Base-by-base conservation (phyloP, 441 rosid species). In the Euphorbia celastroides region DNA sequence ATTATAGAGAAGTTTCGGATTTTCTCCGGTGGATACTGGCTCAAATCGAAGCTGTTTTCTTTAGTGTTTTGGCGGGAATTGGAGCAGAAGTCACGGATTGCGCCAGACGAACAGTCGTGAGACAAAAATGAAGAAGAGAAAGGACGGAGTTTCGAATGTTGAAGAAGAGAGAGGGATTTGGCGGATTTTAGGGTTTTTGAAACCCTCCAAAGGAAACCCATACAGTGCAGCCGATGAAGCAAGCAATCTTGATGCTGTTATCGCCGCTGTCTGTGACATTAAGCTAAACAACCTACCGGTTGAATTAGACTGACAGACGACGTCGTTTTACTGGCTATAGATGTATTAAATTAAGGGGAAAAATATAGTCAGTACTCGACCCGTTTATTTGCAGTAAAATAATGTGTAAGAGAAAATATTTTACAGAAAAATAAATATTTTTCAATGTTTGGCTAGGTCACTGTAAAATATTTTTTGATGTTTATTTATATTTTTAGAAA, bases 1-100 rank as follows among this genome's bases (percentile, higher is more conserved):
- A 91, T 93, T 20, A 93, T 93, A 20, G 99, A 93, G 80, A 93
- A 93, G 81, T 91, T 94, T 58, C 97, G 81, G 64, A 94, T 89
- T 77, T 80, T 85, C 60, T 89, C 97, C 16, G 84, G 66, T 1
- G 96, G 89, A 69, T 82, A 89, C 77, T 83, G 84, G 60, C 71
- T 85, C 84, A 93, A 80, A 86, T 90, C 98, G 27, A 87, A 66
- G 34, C 44, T 46, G 28, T 72, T 32, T 48, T 78, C 87, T 48
- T 71, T 80, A 30, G 67, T 61, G 65, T 62, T 72, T 31, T 78
- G 86, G 67, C 86, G 88, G 27, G 90, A 71, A 72, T 79, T 79
- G 26, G 88, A 82, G 75, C 87, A 87, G 63, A 76, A 84, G 20
- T 73, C 64, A 56, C 62, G 79, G 31, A 61, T 34, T 22, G 57